A percentile compares a stretch with the other conserved stretches of the same genome.
Evolutionary conservation across 2,329 filamentous ascomycete species (phyloP).

Genomic region (Ascochyta rabiei): DNA sequence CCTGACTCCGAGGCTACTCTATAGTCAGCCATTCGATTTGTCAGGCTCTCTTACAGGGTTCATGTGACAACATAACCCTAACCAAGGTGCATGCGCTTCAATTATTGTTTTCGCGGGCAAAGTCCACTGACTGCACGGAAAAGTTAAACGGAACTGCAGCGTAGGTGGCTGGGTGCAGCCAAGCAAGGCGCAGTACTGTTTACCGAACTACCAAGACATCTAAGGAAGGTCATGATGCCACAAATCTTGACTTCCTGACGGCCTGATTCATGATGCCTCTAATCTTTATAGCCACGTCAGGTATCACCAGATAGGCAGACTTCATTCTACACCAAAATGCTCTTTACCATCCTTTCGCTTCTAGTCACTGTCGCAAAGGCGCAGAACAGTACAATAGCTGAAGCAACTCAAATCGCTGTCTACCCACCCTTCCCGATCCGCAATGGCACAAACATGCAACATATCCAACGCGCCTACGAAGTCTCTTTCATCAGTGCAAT

Average conservation of each 20-base stretch:
- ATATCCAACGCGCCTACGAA: conserved; percentile 16
- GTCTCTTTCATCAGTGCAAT: conserved; percentile 17
- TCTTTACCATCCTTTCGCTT: neutral
- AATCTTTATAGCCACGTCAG: no score
- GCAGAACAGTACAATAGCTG: neutral
- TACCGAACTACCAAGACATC: neutral
- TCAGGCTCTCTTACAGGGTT: no score
- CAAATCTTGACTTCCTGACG: neutral
- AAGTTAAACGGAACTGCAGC: conserved; percentile 4
- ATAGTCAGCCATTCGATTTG: neutral
- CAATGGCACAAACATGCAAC: conserved; percentile 13
- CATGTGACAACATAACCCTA: neutral
- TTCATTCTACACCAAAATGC: neutral
- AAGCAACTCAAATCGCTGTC: conserved; percentile 6
- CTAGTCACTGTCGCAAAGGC: neutral
- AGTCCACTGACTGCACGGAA: neutral
- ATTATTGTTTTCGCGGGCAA: neutral
- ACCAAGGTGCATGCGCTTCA: neutral
- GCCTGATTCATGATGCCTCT: no score
- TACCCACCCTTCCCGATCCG: conserved; percentile 20
- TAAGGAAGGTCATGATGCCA: neutral
- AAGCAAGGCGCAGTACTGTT: conserved; percentile 11
- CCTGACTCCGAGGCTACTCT: neutral
- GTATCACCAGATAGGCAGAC: no score
- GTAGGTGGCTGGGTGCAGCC: conserved; percentile 6